Conservation (phyloP, 345 rosid species). For the Theobroma cacao region DNA sequence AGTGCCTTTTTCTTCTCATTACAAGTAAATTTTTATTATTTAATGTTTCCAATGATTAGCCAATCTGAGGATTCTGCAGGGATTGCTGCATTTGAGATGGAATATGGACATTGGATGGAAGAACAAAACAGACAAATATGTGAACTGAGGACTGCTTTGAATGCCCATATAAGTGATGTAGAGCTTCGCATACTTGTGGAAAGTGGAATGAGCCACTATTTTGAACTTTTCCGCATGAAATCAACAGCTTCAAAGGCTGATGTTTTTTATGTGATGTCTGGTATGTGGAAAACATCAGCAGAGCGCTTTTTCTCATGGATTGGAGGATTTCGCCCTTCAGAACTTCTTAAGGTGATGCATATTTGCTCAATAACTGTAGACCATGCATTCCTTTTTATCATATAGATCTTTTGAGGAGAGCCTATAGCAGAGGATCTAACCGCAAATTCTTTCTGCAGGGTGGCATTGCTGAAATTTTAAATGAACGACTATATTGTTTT, state of each 20-base stretch:
- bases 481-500: neutral
- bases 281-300: slow-evolving; percentile 85
- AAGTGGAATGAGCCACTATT: slow-evolving; percentile 63
- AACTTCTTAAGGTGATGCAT: slow-evolving; percentile 76
- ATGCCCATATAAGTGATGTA: slow-evolving; percentile 49
- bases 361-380: neutral
- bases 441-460: neutral
- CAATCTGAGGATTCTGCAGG: slow-evolving; percentile 33
- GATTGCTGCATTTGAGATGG: slow-evolving; percentile 79
- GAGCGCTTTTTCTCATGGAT: slow-evolving; percentile 96
- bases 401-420: neutral
- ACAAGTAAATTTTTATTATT: neutral
- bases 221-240: slow-evolving; percentile 83
- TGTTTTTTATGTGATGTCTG: slow-evolving; percentile 79
- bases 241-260: slow-evolving; percentile 70
- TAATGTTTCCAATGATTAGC: slow-evolving; percentile 3
- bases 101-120: slow-evolving; percentile 83
- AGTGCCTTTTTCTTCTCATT: neutral
- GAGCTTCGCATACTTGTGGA: slow-evolving; percentile 73
- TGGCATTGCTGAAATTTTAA: neutral
- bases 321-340: slow-evolving; percentile 94
- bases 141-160: slow-evolving; percentile 61
- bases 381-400: neutral
- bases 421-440: neutral
- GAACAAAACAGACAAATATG: slow-evolving; percentile 62